These are phyloP conservation scores for Pseudopyricularia cyperi DNA, from an alignment of 2,329 filamentous ascomycete genomes.

Conservation along the genomic window DNA sequence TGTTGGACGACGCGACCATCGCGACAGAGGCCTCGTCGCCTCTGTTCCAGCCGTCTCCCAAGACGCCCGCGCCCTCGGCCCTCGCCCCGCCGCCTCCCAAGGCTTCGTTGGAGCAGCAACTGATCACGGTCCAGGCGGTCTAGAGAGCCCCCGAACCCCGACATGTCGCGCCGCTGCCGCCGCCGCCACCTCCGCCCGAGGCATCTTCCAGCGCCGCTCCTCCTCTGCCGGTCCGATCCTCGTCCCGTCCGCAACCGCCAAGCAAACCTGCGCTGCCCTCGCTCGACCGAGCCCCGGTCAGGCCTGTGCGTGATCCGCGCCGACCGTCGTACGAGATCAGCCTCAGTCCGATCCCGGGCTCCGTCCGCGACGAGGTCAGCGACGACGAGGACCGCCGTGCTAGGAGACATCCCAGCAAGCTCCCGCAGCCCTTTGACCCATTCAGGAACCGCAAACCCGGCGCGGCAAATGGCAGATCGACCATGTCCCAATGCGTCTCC, in stretches of 20 bases:
- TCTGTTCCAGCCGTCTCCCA: background rate
- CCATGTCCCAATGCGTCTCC: background rate
- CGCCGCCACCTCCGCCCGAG: background rate
- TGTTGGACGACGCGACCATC: background rate
- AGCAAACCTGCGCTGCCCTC: background rate
- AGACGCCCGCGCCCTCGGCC: background rate
- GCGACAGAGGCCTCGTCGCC: background rate
- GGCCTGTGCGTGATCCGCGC: background rate
- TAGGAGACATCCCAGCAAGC: background rate
- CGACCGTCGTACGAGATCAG: background rate
- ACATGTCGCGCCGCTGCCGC: background rate
- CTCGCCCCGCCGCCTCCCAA: background rate
- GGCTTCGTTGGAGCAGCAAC: background rate
- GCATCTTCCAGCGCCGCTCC: background rate
- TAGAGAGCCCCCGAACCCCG: background rate
- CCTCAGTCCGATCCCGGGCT: background rate
- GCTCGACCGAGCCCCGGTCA: background rate
- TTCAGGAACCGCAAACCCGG: background rate
- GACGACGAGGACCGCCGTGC: background rate
- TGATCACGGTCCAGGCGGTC: background rate
- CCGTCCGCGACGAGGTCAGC: background rate
- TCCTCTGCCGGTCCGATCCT: background rate
- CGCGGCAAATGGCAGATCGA: background rate
- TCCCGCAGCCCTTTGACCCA: background rate
- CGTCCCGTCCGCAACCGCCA: background rate